Evolutionary conservation across 305 asterid genomes (phyloP), one percentile per base, ranked within the genome.

Genomic region (Plantago lanceolata): DNA sequence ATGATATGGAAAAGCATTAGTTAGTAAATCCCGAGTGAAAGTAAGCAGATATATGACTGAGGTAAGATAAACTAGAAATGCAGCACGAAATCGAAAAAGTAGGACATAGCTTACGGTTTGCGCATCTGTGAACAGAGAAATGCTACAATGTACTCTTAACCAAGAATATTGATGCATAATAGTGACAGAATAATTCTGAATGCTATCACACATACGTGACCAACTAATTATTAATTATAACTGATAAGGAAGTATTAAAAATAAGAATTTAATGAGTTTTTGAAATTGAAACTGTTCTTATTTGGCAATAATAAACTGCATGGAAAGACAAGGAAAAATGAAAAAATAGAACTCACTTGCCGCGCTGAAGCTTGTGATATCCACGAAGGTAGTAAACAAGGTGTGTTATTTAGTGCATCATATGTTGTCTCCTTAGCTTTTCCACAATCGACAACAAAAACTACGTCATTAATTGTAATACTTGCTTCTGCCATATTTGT

Each of bases 401-500:
- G 97, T 14, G 99, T 90, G 72, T 87, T 84, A 66, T 86, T 86
- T 19, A 93, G 78, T 63, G 99, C 99, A 77, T 93, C 97, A 68
- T 93, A 93, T 60, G 96, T 83, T 9, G 99, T 93, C 83, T 93
- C 99, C 84, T 93, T 93, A 45, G 99, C 97, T 84, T 93, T 93
- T 65, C 99, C 99, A 74, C 99, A 93, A 75, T 93, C 99, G 44
- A 93, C 93, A 77, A 93, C 99, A 79, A 85, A 93, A 53, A 90
- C 99, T n/a, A 93, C 58, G 70, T 93, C 99, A 69, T 93, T 93
- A 71, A 93, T 93, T 53, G 99, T 93, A 77, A 93, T 93, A 84
- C 99, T 93, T 64, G 99, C 99, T 83, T 93, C 99, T 2, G 99
- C 99, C 99, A 93, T 93, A 78, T 93, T 93, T 18, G 99, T 93